phyloP scores from a whole-genome alignment of 2,329 filamentous ascomycete species.

The Biscogniauxia marginata region DNA sequence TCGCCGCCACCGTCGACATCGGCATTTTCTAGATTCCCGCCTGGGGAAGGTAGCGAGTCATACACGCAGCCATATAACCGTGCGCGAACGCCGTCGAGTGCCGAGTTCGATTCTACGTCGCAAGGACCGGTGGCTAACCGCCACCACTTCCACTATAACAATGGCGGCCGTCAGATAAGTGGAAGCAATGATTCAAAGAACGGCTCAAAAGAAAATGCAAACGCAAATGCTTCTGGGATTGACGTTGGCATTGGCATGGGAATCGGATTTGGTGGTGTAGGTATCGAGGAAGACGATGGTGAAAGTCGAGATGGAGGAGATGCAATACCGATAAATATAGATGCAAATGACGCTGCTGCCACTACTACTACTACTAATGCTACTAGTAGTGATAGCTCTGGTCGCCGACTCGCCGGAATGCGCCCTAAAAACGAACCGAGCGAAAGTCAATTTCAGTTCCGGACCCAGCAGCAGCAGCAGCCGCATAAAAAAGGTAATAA shows the following conservation, averaged over 20 bases:
- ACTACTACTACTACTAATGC: neutral
- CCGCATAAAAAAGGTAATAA: neutral
- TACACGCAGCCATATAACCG: neutral
- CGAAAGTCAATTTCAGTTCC: neutral
- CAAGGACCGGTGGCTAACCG: neutral
- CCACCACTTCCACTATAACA: neutral
- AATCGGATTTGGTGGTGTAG: neutral
- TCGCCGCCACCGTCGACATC: neutral
- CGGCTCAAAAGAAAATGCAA: too few species aligned
- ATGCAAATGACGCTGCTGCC: neutral
- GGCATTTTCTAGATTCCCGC: constrained; percentile 2
- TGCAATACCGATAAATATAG: neutral
- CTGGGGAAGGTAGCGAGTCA: constrained; percentile 1
- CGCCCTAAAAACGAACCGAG: neutral
- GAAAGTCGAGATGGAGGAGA: neutral
- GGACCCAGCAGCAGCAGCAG: neutral
- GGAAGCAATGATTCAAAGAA: constrained; percentile 6
- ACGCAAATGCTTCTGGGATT: constrained; percentile 1
- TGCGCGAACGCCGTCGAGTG: neutral
- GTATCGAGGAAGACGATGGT: neutral
- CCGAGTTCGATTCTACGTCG: neutral
- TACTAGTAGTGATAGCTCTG: neutral
- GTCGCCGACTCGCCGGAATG: neutral
- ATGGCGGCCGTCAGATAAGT: neutral
- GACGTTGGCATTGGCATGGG: neutral